Evolutionary conservation across 371 early-diverging fungal species (phyloP).

Genomic region (Fennellomyces sp.): DNA sequence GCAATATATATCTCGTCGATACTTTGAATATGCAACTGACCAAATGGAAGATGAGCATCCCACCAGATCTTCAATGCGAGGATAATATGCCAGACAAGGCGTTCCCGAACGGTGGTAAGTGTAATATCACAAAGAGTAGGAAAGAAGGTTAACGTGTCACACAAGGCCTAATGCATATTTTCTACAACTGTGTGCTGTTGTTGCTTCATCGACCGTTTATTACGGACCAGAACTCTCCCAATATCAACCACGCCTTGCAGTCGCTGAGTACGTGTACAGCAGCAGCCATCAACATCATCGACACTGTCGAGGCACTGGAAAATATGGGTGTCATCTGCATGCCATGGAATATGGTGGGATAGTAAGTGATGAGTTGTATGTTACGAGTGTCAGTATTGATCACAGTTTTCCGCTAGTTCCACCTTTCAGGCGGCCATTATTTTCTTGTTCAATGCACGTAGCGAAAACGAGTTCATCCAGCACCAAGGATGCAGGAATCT

Average conservation of each 20-base stretch:
- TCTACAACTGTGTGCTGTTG: constrained; percentile 26
- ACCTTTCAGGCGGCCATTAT: constrained; percentile 45
- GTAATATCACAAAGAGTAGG: background rate
- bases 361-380: constrained; percentile 25
- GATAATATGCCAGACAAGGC: background rate
- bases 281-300: constrained; percentile 30
- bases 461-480: constrained; percentile 22
- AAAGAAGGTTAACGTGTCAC: background rate
- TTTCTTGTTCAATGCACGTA: constrained; percentile 37
- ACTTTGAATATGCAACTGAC: constrained; percentile 28
- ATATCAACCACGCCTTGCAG: constrained; percentile 26
- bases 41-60: constrained; percentile 32
- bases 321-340: constrained; percentile 14
- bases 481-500: constrained; percentile 27
- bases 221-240: constrained; percentile 10
- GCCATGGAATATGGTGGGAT: constrained; percentile 40
- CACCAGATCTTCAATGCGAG: constrained; percentile 10
- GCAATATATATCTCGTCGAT: constrained; percentile 22
- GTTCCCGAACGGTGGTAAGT: background rate
- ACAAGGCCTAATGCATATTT: constrained; percentile 1
- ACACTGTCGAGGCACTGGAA: constrained; percentile 24
- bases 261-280: constrained; percentile 34
- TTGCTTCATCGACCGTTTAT: constrained; percentile 21
- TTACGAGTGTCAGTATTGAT: background rate
- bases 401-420: constrained; percentile 19